phyloP scores from a whole-genome alignment of 345 rosid genomes.

The Cochlearia excelsa region DNA sequence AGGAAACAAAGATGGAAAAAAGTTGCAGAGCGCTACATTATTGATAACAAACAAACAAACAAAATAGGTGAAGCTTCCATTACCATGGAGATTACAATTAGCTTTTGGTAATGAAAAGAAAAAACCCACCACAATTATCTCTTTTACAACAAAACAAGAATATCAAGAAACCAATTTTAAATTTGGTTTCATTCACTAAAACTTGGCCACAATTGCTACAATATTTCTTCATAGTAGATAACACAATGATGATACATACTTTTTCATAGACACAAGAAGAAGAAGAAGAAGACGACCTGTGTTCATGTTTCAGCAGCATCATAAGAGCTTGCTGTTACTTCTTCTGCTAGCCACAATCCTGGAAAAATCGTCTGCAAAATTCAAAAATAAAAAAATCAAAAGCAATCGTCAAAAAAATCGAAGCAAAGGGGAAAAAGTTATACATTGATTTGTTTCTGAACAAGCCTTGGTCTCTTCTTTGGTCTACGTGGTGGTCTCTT shows the following conservation, averaged over 20 bases:
- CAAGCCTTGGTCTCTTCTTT: conserved; percentile 58
- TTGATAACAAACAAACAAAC: conserved; percentile 9
- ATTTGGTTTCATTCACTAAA: conserved; percentile 34
- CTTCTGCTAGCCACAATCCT: conserved; percentile 55
- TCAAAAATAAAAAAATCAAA: conserved; percentile 1
- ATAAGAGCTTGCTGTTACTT: conserved; percentile 52
- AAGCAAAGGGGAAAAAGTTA: conserved; percentile 6
- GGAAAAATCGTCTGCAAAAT: conserved; percentile 54
- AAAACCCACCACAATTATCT: conserved; percentile 15
- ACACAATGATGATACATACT: background rate
- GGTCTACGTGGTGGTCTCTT: conserved; percentile 58
- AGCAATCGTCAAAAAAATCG: background rate
- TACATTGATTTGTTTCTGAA: conserved; percentile 70
- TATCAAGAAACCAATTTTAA: conserved; percentile 26
- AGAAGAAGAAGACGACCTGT: background rate
- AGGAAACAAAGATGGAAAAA: conserved; percentile 6
- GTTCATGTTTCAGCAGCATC: conserved; percentile 49
- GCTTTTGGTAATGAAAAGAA: conserved; percentile 29
- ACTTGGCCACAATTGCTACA: conserved; percentile 30
- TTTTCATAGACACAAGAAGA: background rate
- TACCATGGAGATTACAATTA: conserved; percentile 38
- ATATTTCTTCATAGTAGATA: conserved; percentile 6
- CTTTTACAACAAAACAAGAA: conserved; percentile 29
- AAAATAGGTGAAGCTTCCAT: conserved; percentile 31
- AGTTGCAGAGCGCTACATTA: conserved; percentile 22